These are phyloP conservation scores for Salix caprea DNA, from an alignment of 345 rosid species.

Conservation along the genomic window DNA sequence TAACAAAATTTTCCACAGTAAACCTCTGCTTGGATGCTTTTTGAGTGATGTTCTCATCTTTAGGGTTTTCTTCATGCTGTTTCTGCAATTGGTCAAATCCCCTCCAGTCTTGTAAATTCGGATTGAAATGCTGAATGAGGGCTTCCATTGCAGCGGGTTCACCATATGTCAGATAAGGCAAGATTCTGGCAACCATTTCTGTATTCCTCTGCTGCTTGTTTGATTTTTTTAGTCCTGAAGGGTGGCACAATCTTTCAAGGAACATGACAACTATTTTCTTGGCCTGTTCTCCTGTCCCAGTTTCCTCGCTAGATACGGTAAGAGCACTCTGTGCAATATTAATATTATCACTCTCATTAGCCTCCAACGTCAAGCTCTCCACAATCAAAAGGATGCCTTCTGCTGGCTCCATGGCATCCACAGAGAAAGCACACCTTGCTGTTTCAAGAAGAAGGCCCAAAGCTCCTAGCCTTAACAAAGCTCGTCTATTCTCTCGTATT, in stretches of 20 bases:
- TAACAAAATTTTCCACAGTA: constrained; percentile 83
- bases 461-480: constrained; percentile 80
- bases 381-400: constrained; percentile 97
- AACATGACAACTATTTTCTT: constrained; percentile 96
- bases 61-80: constrained; percentile 62
- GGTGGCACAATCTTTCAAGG: constrained; percentile 86
- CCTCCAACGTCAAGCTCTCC: constrained; percentile 91
- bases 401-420: constrained; percentile 99
- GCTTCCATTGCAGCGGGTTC: constrained; percentile 99
- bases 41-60: constrained; percentile 63
- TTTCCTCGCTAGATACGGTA: constrained; percentile 75
- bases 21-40: constrained; percentile 73
- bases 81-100: constrained; percentile 76
- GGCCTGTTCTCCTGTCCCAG: constrained; percentile 89
- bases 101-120: constrained; percentile 82
- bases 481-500: constrained; percentile 86
- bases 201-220: constrained; percentile 97
- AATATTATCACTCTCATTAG: constrained; percentile 86
- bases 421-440: constrained; percentile 90
- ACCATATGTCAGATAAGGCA: constrained; percentile 96
- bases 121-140: constrained; percentile 80
- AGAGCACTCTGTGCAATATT: constrained; percentile 69
- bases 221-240: constrained; percentile 81
- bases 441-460: constrained; percentile 95
- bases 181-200: constrained; percentile 98